These are phyloP conservation scores for Nicotiana benthamiana DNA, from an alignment of 257 asterid species.

Conservation along the genomic window DNA sequence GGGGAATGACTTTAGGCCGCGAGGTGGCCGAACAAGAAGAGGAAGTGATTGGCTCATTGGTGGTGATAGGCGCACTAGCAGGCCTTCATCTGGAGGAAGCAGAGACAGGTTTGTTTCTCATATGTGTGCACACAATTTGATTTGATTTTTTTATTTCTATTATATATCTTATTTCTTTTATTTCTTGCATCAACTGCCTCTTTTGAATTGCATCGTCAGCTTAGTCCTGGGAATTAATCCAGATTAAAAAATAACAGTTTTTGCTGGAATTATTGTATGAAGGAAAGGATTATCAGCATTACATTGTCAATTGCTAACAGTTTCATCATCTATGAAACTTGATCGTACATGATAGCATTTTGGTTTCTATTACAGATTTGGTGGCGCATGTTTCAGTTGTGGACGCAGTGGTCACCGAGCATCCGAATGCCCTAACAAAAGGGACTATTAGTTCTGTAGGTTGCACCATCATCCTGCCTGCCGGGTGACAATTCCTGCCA, in stretches of 20 bases:
- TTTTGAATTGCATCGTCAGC: neutral
- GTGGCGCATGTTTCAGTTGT: slow-evolving; percentile 86
- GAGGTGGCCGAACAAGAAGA: slow-evolving; percentile 38
- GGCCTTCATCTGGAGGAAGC: slow-evolving; percentile 59
- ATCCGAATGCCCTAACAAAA: slow-evolving; percentile 78
- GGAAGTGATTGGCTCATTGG: slow-evolving; percentile 74
- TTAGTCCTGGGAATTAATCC: neutral
- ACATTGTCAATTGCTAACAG: neutral
- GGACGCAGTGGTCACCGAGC: slow-evolving; percentile 85
- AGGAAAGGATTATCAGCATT: neutral
- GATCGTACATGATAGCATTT: neutral
- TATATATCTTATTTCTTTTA: neutral
- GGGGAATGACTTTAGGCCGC: slow-evolving; percentile 32
- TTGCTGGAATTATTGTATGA: neutral
- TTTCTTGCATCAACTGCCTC: neutral
- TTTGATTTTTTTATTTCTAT: neutral
- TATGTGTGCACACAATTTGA: neutral
- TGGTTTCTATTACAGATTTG: slow-evolving; percentile 39
- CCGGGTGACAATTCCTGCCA: slow-evolving; percentile 6
- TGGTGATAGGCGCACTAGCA: slow-evolving; percentile 44
- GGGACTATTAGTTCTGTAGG: slow-evolving; percentile 24
- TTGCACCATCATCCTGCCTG: slow-evolving; percentile 10
- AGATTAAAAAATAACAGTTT: neutral
- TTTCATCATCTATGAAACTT: neutral
- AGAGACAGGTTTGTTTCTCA: slow-evolving; percentile 39